A percentile compares a stretch with the other conserved stretches of the same genome.
phyloP scores from a whole-genome alignment of 768 basidiomycete genomes.

The Pulveroboletus sp. region DNA sequence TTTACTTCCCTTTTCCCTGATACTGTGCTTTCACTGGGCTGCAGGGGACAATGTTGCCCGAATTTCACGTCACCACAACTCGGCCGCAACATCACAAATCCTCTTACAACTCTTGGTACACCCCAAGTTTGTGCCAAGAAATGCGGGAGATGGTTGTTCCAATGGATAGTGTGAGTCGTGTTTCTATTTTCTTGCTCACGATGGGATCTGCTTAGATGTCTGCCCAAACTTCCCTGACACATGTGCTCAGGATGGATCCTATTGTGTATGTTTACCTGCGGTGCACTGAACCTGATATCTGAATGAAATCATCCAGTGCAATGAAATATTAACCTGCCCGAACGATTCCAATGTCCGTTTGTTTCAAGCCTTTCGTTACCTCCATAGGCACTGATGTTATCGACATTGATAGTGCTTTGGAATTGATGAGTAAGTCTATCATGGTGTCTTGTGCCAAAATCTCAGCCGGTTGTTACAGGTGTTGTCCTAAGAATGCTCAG shows the following conservation, averaged over 20 bases:
- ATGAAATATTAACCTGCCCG: conserved; percentile 5
- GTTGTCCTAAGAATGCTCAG: conserved; percentile 13
- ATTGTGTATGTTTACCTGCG: conserved; percentile 13
- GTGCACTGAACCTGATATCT: neutral
- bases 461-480: conserved; percentile 3
- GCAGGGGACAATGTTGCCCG: neutral
- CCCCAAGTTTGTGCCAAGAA: conserved; percentile 8
- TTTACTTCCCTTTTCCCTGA: conserved; percentile 4
- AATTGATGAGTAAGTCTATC: neutral
- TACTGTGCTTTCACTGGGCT: conserved; percentile 9
- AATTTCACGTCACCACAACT: neutral
- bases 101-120: conserved; percentile 12
- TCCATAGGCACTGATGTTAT: neutral
- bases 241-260: conserved; percentile 17
- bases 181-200: neutral
- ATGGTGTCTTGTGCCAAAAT: neutral
- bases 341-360: conserved; percentile 12
- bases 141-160: conserved; percentile 4
- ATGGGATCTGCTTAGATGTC: conserved; percentile 3
- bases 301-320: conserved; percentile 11
- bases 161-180: conserved; percentile 13
- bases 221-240: conserved; percentile 16
- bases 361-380: neutral
- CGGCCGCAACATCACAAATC: neutral
- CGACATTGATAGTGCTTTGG: conserved; percentile 13